A percentile compares a stretch with the other conserved stretches of the same genome.
phyloP scores from a whole-genome alignment of 495 filamentous ascomycete genomes.

The Cercophora newfieldiana region DNA sequence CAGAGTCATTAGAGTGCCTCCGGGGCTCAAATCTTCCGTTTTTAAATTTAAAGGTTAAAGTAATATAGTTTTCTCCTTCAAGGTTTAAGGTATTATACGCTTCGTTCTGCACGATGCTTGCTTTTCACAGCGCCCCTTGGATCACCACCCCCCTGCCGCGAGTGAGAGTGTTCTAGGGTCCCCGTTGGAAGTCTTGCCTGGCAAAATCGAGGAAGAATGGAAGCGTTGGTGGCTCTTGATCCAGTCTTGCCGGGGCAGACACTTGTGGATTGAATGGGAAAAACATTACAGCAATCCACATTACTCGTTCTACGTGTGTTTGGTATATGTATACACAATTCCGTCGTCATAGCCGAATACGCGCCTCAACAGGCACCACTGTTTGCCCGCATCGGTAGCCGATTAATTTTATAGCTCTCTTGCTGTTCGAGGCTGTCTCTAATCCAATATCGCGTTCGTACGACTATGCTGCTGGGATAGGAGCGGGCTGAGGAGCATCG shows the following conservation, averaged over 20 bases:
- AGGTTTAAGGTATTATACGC: no score
- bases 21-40: no score
- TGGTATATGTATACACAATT: not conserved
- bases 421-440: not conserved
- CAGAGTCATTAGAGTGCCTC: no score
- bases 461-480: conserved; percentile 28
- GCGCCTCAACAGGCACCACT: not conserved
- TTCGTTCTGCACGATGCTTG: no score
- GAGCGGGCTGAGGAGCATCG: conserved; percentile 49
- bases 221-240: no score
- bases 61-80: no score
- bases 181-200: no score
- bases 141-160: no score
- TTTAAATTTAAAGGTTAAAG: no score
- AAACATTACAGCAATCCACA: conserved; percentile 1
- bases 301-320: not conserved
- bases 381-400: not conserved
- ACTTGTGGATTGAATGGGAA: not conserved
- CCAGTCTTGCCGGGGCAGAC: not conserved
- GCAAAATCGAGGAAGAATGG: no score
- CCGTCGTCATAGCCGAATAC: not conserved
- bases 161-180: no score
- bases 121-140: no score
- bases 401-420: not conserved
- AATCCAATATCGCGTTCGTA: not conserved